Evolutionary conservation across 257 asterid species (phyloP).

Genomic region (Thymus quinquecostatus): DNA sequence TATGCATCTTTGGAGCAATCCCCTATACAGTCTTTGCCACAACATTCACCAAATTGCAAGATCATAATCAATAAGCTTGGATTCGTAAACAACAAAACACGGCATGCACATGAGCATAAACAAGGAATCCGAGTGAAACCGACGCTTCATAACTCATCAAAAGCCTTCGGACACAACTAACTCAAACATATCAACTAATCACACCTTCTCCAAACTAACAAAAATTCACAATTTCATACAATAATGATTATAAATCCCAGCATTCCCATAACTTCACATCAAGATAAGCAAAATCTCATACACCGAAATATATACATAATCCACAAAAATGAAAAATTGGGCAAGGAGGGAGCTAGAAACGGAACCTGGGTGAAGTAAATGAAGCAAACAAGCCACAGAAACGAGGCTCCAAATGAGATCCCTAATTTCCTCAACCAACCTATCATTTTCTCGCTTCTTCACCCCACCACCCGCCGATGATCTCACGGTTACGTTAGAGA

Average conservation of each 20-base stretch:
- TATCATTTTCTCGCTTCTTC: constrained; percentile 45
- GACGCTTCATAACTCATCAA: neutral
- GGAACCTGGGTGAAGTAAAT: constrained; percentile 96
- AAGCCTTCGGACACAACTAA: neutral
- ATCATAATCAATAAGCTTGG: constrained; percentile 1
- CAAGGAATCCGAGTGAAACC: constrained; percentile 3
- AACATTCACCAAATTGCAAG: constrained; percentile 1
- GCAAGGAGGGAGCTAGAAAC: neutral
- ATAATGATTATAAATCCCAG: neutral
- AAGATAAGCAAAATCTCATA: neutral
- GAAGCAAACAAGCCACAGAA: constrained; percentile 90
- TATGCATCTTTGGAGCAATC: constrained; percentile 8
- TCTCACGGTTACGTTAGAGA: neutral
- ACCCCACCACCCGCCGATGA: constrained; percentile 33
- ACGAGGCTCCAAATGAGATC: constrained; percentile 80
- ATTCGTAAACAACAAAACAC: neutral
- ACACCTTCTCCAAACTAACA: neutral
- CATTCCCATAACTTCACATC: neutral
- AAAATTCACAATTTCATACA: neutral
- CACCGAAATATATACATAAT: neutral
- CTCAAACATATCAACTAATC: constrained; percentile 10
- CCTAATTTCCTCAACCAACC: constrained; percentile 70
- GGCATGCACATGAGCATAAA: neutral
- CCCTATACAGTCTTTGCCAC: neutral
- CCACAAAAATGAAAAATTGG: neutral